Percentiles rank a stretch among this genome's conserved stretches.
Evolutionary conservation across 345 rosid genomes (phyloP).

Genomic region (Cardamine resedifolia): DNA sequence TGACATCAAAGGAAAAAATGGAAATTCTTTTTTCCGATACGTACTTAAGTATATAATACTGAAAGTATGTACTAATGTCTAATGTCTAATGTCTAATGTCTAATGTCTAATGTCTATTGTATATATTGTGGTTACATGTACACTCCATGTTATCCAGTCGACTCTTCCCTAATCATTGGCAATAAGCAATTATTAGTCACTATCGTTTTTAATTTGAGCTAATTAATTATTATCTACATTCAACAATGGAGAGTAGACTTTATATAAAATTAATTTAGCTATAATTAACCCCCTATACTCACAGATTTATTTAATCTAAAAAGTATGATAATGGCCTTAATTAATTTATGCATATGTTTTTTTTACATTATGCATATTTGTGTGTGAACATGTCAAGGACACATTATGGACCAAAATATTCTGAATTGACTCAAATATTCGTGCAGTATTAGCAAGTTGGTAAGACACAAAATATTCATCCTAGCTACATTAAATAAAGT

Average conservation of each 20-base stretch:
- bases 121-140: slow-evolving; percentile 21
- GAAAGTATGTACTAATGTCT: slow-evolving; percentile 10
- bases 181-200: slow-evolving; percentile 27
- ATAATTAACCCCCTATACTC: not conserved
- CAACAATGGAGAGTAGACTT: slow-evolving; percentile 37
- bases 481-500: not conserved
- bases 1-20: not conserved
- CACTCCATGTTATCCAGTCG: slow-evolving; percentile 37
- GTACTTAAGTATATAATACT: slow-evolving; percentile 14
- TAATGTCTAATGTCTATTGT: too few relatives aligned
- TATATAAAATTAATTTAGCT: not conserved
- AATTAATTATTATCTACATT: slow-evolving; percentile 34
- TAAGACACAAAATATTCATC: not conserved
- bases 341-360: not conserved
- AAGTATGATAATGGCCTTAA: not conserved
- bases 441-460: not conserved
- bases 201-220: slow-evolving; percentile 11
- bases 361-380: not conserved
- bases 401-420: slow-evolving; percentile 5
- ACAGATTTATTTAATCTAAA: slow-evolving; percentile 14
- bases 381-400: slow-evolving; percentile 20
- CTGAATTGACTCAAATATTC: not conserved
- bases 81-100: too few relatives aligned
- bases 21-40: not conserved
- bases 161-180: slow-evolving; percentile 32